Conservation (phyloP, 2,329 filamentous ascomycete genomes). For the Pseudocercospora cruenta region DNA sequence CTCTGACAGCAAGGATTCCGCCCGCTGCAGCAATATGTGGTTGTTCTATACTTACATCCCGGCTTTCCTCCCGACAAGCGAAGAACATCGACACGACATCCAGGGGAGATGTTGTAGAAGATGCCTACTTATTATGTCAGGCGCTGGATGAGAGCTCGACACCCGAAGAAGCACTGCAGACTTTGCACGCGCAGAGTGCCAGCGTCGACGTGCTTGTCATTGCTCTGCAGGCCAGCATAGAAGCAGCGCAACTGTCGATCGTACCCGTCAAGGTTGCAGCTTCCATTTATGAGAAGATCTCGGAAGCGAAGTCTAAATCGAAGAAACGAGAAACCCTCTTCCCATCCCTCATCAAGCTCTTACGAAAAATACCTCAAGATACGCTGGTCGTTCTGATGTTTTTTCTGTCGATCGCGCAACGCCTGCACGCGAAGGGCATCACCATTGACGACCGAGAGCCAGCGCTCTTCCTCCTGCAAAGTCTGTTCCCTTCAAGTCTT, state of each 20-base stretch:
- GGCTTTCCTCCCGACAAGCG: conserved; percentile 6
- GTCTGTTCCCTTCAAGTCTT: conserved; percentile 19
- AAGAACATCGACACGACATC: neutral
- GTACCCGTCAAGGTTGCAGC: conserved; percentile 13
- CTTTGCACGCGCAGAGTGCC: neutral
- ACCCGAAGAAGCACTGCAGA: neutral
- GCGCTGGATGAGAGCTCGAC: neutral
- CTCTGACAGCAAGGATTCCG: conserved; percentile 15
- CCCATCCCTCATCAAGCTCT: conserved; percentile 18
- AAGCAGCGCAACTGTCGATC: conserved; percentile 5
- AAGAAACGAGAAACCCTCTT: conserved; percentile 13
- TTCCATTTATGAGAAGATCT: conserved; percentile 19
- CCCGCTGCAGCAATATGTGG: conserved; percentile 22
- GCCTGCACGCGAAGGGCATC: conserved; percentile 13
- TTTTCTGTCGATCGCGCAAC: conserved; percentile 20
- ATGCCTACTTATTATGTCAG: neutral
- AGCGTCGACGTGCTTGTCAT: neutral
- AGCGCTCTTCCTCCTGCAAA: conserved; percentile 17
- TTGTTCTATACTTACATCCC: conserved; percentile 14
- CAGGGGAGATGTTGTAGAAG: neutral
- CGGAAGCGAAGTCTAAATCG: conserved; percentile 12
- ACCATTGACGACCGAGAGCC: conserved; percentile 21
- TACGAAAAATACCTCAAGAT: conserved; percentile 25
- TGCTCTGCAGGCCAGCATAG: conserved; percentile 14
- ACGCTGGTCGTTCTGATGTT: conserved; percentile 24